These are phyloP conservation scores for Chlorella ohadii DNA, from an alignment of 139 green algal genomes.

Conservation along the genomic window DNA sequence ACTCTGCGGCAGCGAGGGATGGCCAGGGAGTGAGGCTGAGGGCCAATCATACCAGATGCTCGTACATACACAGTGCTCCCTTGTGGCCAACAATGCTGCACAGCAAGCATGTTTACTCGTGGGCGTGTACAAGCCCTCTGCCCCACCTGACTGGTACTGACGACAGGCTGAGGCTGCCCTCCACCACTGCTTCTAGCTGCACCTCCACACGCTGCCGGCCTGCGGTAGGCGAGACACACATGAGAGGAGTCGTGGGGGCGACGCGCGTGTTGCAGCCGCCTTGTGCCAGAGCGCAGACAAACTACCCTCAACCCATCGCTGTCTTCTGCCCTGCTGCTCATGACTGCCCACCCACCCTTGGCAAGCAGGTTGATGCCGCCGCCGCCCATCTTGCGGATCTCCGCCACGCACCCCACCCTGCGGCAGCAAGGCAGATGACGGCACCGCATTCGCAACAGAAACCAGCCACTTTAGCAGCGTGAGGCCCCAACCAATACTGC, in stretches of 20 bases:
- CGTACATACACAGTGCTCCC: no score
- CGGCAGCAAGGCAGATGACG: not conserved
- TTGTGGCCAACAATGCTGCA: not conserved
- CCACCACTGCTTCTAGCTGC: constrained; percentile 14
- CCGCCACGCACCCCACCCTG: constrained; percentile 32
- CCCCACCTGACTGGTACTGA: constrained; percentile 18
- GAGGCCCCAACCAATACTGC: no score
- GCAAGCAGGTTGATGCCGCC: constrained; percentile 27
- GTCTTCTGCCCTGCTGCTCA: no score
- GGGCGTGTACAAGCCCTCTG: not conserved
- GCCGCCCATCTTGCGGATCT: constrained; percentile 30
- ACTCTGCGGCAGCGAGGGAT: not conserved
- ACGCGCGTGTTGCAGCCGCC: no score
- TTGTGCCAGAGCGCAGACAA: no score
- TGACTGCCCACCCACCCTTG: not conserved
- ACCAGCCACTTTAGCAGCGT: no score
- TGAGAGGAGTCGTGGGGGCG: no score
- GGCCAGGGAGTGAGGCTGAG: no score
- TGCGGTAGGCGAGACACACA: not conserved
- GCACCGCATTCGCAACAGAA: not conserved
- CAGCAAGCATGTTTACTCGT: not conserved
- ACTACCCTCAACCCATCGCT: no score
- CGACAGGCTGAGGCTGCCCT: constrained; percentile 9
- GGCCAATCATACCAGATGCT: no score
- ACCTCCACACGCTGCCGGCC: constrained; percentile 30